These are phyloP conservation scores for Gossypium laxum DNA, from an alignment of 441 rosid species.

Conservation along the genomic window DNA sequence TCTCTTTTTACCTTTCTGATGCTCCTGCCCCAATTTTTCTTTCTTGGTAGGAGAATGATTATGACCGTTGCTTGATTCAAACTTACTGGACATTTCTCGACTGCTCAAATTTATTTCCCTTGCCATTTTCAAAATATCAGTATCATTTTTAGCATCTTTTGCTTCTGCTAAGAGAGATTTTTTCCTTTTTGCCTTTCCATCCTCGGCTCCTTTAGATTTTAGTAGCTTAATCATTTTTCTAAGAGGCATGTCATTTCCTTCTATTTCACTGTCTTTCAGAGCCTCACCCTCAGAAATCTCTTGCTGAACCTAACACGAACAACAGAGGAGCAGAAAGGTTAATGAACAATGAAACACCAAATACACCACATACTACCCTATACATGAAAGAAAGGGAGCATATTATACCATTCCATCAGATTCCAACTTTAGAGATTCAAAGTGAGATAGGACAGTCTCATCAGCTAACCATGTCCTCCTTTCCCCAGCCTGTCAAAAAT, in stretches of 20 bases:
- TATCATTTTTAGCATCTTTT: constrained; percentile 50
- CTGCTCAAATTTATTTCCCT: constrained; percentile 79
- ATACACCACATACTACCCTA: constrained; percentile 10
- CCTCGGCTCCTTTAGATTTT: constrained; percentile 59
- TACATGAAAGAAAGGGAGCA: neutral
- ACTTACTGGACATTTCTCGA: constrained; percentile 40
- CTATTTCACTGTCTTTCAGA: constrained; percentile 51
- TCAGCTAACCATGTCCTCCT: constrained; percentile 79
- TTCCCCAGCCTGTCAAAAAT: constrained; percentile 43
- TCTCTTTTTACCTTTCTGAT: constrained; percentile 48
- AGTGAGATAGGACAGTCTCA: constrained; percentile 59
- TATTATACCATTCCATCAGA: constrained; percentile 46
- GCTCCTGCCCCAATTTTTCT: constrained; percentile 30
- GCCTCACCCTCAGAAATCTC: constrained; percentile 38
- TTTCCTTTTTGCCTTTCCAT: constrained; percentile 43
- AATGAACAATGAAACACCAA: constrained; percentile 13
- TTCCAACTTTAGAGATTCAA: constrained; percentile 59
- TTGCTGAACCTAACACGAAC: constrained; percentile 39
- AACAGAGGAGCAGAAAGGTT: constrained; percentile 18
- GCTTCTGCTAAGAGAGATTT: constrained; percentile 37
- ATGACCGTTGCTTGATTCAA: constrained; percentile 80
- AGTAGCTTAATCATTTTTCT: constrained; percentile 64
- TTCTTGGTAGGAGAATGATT: constrained; percentile 36
- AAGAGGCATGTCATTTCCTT: constrained; percentile 71
- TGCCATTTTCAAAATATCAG: constrained; percentile 78